Base-by-base conservation (phyloP, 164 flowering plant genomes). In the Platanus orientalis region DNA sequence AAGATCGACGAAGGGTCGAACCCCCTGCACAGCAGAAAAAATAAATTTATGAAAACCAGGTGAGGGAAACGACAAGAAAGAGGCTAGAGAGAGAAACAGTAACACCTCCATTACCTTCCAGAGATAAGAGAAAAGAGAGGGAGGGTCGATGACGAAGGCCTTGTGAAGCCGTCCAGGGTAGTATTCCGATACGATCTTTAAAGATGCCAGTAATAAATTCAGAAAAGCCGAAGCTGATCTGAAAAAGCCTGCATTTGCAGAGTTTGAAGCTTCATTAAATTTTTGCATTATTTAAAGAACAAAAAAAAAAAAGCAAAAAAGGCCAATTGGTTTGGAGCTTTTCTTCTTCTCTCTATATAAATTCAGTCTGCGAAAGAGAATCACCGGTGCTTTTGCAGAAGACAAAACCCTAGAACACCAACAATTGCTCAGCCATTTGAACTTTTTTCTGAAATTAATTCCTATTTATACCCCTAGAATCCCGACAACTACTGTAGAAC, bases 201-300 rank as follows among this genome's bases (percentile, higher is more conserved):
- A 79, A n/a, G 95, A 67, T 42, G 91, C 70, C 73, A 92, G 69
- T 60, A 92, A 62, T 34, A 90, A 62, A 54, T 87, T 95, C 92
- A 88, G 76, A 69, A 90, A 95, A 68, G 95, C 89, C n/a, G 99
- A 84, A 0, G 89, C 98, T 30, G 99, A 95, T 75, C 92, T 92
- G 93, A 85, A 95, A 84, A 82, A 87, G 85, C 98, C 99, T 95
- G 94, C 81, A 81, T 14, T 57, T 54, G 66, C 73, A 65, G 67
- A 57, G 17, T 44, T 14, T n/a, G 6, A 34, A n/a, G n/a, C n/a
- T n/a, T n/a, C 44, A 49, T 54, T 27, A 47, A 49, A 28, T 17
- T 23, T 58, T 10, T 10, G 16, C 39, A 34, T 5, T n/a, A n/a
- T n/a, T n/a, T 34, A 34, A 34, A 10, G 39, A 34, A 34, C 5